These are phyloP conservation scores for Sarocladium brachiariae DNA, from an alignment of 2,329 filamentous ascomycete genomes.

Conservation along the genomic window DNA sequence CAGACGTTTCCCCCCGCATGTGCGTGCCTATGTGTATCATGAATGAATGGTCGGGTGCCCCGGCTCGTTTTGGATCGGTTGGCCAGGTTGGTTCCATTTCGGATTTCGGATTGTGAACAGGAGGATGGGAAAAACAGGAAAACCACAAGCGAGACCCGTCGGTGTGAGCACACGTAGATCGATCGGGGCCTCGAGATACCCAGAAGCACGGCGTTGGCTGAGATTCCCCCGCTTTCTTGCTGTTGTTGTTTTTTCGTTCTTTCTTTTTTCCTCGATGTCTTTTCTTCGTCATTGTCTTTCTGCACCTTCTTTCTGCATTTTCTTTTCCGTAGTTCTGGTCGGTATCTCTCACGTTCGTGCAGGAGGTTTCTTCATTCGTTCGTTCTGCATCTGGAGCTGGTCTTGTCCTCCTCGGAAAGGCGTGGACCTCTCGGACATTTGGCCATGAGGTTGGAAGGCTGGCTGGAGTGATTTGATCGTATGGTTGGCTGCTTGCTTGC, in stretches of 20 bases:
- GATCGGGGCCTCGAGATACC: conserved; percentile 10
- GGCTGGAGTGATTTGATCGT: no score
- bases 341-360: background rate
- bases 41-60: background rate
- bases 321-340: no score
- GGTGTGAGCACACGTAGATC: conserved; percentile 2
- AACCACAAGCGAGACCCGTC: conserved; percentile 2
- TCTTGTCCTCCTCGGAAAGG: background rate
- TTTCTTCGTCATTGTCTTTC: background rate
- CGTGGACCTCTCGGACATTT: background rate
- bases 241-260: background rate
- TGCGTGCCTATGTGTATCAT: background rate
- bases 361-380: background rate
- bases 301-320: background rate
- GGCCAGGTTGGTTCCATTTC: no score
- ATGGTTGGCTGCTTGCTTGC: background rate
- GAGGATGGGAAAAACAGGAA: background rate
- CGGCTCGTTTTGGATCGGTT: background rate
- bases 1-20: no score
- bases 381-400: background rate
- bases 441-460: background rate
- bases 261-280: background rate
- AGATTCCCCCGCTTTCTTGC: no score
- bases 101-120: background rate
- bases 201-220: conserved; percentile 11